These are phyloP conservation scores for Friedmanniomyces simplex DNA, from an alignment of 495 filamentous ascomycete genomes.

Conservation along the genomic window DNA sequence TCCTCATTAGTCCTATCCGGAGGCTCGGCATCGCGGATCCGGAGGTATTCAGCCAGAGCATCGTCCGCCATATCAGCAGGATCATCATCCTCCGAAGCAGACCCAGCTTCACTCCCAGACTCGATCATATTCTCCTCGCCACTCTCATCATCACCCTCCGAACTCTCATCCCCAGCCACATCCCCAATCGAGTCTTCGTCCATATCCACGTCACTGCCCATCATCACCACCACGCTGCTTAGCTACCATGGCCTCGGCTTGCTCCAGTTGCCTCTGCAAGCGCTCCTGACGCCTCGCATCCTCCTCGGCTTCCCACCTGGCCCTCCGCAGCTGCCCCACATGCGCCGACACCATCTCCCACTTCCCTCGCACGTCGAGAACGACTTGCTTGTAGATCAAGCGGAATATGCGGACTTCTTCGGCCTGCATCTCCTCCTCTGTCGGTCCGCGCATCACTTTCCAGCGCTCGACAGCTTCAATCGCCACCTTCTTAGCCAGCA, in stretches of 20 bases:
- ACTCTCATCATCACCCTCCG: slow-evolving; percentile 20
- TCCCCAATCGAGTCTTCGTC: slow-evolving; percentile 6
- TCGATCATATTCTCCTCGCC: slow-evolving; percentile 56
- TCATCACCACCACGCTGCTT: slow-evolving; percentile 25
- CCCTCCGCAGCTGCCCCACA: slow-evolving; percentile 59
- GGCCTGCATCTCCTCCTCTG: slow-evolving; percentile 54
- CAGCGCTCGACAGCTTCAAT: slow-evolving; percentile 41
- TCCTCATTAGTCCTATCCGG: not conserved
- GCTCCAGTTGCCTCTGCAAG: slow-evolving; percentile 69
- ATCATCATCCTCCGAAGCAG: slow-evolving; percentile 45
- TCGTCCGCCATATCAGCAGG: slow-evolving; percentile 23
- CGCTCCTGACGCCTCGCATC: slow-evolving; percentile 70
- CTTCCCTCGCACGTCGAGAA: slow-evolving; percentile 57
- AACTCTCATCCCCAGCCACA: not conserved
- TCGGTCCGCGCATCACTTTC: slow-evolving; percentile 57
- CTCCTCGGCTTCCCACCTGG: slow-evolving; percentile 76
- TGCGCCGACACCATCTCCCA: slow-evolving; percentile 72
- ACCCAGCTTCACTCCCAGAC: slow-evolving; percentile 34
- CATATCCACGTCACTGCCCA: slow-evolving; percentile 32
- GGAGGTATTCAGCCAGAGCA: slow-evolving; percentile 39
- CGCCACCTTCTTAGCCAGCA: slow-evolving; percentile 55
- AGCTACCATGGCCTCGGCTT: slow-evolving; percentile 16
- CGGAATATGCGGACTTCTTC: slow-evolving; percentile 37
- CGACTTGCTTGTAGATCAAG: slow-evolving; percentile 51
- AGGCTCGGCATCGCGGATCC: slow-evolving; percentile 51